A percentile compares a stretch with the other conserved stretches of the same genome.
These are phyloP conservation scores for Benincasa hispida DNA, from an alignment of 306 rosid species.

Conservation along the genomic window DNA sequence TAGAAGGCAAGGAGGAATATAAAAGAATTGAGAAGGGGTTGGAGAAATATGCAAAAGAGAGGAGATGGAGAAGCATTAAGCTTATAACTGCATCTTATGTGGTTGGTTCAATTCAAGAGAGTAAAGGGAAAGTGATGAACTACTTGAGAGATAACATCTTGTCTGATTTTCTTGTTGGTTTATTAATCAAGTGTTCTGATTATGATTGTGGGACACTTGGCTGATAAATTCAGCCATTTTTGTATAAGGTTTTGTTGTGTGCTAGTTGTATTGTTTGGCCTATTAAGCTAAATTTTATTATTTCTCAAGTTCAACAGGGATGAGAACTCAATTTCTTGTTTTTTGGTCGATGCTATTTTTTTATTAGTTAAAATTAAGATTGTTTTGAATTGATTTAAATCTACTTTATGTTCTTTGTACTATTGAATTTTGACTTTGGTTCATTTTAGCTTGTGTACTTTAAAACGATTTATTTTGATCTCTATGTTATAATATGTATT, in stretches of 20 bases:
- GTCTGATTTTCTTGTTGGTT: constrained; percentile 13
- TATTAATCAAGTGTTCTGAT: constrained; percentile 16
- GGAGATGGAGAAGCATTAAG: constrained; percentile 46
- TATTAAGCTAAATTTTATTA: too few relatives aligned
- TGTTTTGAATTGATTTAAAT: too few relatives aligned
- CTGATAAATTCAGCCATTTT: neutral
- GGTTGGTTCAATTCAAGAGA: constrained; percentile 22
- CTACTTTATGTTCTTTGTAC: too few relatives aligned
- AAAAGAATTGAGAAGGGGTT: constrained; percentile 14
- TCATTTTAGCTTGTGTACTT: too few relatives aligned
- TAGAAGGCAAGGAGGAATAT: neutral
- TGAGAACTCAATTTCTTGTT: too few relatives aligned
- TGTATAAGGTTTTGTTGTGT: neutral
- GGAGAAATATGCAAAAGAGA: constrained; percentile 21
- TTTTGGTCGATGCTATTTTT: too few relatives aligned
- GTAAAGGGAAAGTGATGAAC: constrained; percentile 15
- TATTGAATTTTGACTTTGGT: too few relatives aligned
- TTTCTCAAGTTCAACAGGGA: too few relatives aligned
- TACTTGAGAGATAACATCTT: constrained; percentile 28
- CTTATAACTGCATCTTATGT: constrained; percentile 20
- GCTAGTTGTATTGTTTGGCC: too few relatives aligned
- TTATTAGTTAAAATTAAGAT: too few relatives aligned
- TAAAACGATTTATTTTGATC: too few relatives aligned
- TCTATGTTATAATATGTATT: too few relatives aligned
- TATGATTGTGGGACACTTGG: constrained; percentile 49